phyloP scores from a whole-genome alignment of 2,329 filamentous ascomycete species.

The Tricladium varicosporioides region DNA sequence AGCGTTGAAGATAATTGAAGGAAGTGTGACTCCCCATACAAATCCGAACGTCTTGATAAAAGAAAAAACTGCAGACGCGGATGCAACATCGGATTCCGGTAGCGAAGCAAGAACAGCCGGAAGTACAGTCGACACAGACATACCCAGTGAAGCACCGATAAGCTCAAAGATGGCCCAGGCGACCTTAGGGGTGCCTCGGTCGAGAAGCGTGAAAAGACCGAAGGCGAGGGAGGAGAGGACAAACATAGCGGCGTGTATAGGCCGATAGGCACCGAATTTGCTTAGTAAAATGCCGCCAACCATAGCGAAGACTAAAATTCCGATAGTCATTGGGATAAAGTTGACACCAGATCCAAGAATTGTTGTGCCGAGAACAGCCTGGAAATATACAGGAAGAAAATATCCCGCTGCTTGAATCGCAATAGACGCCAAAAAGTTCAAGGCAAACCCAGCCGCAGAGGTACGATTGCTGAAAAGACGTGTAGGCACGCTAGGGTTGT shows the following conservation, averaged over 20 bases:
- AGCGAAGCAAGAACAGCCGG: constrained; percentile 2
- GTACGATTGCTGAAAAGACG: constrained; percentile 3
- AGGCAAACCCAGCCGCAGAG: constrained; percentile 11
- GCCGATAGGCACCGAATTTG: constrained; percentile 34
- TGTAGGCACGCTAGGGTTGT: neutral
- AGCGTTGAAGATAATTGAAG: constrained; percentile 7
- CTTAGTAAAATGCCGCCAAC: constrained; percentile 34
- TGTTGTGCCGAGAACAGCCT: constrained; percentile 45
- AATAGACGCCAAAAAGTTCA: constrained; percentile 36
- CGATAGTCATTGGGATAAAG: constrained; percentile 32
- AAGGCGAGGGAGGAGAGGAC: constrained; percentile 27
- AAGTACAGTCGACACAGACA: neutral
- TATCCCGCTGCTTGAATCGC: constrained; percentile 19
- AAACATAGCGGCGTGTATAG: constrained; percentile 30
- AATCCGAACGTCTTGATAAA: constrained; percentile 11
- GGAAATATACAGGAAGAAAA: constrained; percentile 1
- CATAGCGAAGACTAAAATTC: constrained; percentile 29
- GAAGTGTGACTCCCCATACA: constrained; percentile 9
- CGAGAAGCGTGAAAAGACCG: constrained; percentile 32
- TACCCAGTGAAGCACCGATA: constrained; percentile 17
- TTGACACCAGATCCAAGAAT: constrained; percentile 38
- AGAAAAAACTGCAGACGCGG: constrained; percentile 1
- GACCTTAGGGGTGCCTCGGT: constrained; percentile 25
- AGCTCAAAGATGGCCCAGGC: constrained; percentile 35
- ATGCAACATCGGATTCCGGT: constrained; percentile 6